Evolutionary conservation across 305 asterid species (phyloP), one percentile per base, ranked within the genome.

Genomic region (Solanum hybrid): DNA sequence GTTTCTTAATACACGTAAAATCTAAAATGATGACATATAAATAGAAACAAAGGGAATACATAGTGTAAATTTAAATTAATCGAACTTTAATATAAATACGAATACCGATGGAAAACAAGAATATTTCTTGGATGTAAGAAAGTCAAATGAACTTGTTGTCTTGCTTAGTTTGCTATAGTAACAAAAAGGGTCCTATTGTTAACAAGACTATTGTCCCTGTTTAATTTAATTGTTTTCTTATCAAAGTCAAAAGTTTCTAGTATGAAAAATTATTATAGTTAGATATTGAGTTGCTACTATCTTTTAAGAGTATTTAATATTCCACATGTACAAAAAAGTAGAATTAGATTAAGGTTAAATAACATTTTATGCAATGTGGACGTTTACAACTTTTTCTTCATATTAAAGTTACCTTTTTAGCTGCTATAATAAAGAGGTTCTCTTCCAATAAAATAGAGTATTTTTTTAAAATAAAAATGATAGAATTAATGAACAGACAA

Each of bases 31-130:
- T 40, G 15, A 12, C 0, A 40, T 40, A 40, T 40, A 40, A 40
- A 40, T 40, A 40, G 15, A 0, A 40, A 40, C 0, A 0, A 0
- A 40, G 15, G 2, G 0, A 4, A 40, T 40, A 3, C 0, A 51
- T 51, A 15, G n/a, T 6, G 22, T 51, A 51, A 15, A 51, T 51
- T 51, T 0, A 51, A 8, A 64, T 60, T 22, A 64, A 64, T 22
- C 0, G 1, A 64, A 22, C 0, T 64, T 1, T 22, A 22, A 64
- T 64, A 64, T 22, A 10, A 22, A 22, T 22, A 22, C 1, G 3
- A 22, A 64, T 26, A n/a, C 1, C 75, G 0, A n/a, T n/a, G 75
- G 0, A 24, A 66, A 66, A 66, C 31, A 60, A 60, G 26, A 60
- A 60, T 60, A 8, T 60, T 19, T 60, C 71, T 26, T 26, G 32